phyloP scores from a whole-genome alignment of 2,329 filamentous ascomycete species.

The Colletotrichum cuscutae region DNA sequence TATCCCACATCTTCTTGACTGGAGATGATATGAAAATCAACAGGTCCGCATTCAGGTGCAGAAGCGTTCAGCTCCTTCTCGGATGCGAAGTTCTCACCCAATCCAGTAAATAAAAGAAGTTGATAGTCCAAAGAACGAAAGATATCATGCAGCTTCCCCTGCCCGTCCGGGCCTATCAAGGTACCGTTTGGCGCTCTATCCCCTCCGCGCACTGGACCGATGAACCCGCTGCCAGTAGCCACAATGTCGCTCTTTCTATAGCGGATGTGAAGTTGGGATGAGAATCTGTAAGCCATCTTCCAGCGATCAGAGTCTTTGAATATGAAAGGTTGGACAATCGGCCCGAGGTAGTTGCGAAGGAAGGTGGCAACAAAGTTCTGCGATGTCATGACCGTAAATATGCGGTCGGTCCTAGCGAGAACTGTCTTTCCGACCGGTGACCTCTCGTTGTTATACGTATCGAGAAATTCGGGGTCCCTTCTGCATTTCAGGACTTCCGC shows the following conservation, averaged over 20 bases:
- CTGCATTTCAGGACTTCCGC: constrained; percentile 34
- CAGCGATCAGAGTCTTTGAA: constrained; percentile 37
- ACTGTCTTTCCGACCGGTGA: constrained; percentile 56
- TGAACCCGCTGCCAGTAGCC: constrained; percentile 42
- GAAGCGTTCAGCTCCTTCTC: constrained; percentile 1
- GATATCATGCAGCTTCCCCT: constrained; percentile 8
- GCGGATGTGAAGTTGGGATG: constrained; percentile 53
- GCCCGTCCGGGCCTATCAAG: constrained; percentile 29
- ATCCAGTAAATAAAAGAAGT: not conserved
- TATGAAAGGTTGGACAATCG: constrained; percentile 50
- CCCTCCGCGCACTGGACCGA: constrained; percentile 53
- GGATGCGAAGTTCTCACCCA: not conserved
- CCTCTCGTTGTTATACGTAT: constrained; percentile 59
- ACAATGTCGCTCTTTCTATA: constrained; percentile 53
- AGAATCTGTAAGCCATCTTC: constrained; percentile 44
- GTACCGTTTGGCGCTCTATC: constrained; percentile 56
- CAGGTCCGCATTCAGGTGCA: constrained; percentile 37
- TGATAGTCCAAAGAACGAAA: not conserved
- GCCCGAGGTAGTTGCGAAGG: constrained; percentile 52
- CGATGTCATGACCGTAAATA: constrained; percentile 50
- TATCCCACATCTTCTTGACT: constrained; percentile 3
- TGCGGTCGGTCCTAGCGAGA: constrained; percentile 51
- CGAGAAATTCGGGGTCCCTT: constrained; percentile 49
- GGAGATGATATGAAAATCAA: constrained; percentile 33
- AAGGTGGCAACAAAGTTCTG: constrained; percentile 46